A percentile compares a stretch with the other conserved stretches of the same genome.
Evolutionary conservation across 768 basidiomycete species (phyloP).

Genomic region (Pleurotus giganteus): DNA sequence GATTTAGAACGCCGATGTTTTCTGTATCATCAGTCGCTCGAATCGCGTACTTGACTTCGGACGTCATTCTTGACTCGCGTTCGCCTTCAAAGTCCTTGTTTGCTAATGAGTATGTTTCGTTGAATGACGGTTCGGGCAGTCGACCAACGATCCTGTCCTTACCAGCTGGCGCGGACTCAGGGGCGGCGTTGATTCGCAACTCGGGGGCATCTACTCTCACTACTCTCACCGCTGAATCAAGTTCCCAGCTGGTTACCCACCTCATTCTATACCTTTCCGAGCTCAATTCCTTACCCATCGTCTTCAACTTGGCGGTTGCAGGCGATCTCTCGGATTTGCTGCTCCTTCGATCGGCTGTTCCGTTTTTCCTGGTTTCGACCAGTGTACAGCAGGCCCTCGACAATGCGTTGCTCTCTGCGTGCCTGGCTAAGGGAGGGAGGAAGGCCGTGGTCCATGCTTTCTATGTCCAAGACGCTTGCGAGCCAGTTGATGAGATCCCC

Average conservation of each 20-base stretch:
- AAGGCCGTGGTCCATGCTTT: constrained; percentile 88
- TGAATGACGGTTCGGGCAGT: constrained; percentile 30
- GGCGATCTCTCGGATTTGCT: constrained; percentile 74
- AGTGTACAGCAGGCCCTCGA: constrained; percentile 83
- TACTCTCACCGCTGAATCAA: constrained; percentile 56
- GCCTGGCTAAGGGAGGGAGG: constrained; percentile 65
- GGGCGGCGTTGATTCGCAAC: constrained; percentile 52
- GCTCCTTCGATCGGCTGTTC: constrained; percentile 71
- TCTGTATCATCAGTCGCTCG: constrained; percentile 48
- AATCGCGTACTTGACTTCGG: constrained; percentile 70
- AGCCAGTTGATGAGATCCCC: constrained; percentile 46
- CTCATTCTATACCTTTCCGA: constrained; percentile 70
- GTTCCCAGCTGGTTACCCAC: constrained; percentile 50
- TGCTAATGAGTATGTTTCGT: constrained; percentile 33
- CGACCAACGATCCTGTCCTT: constrained; percentile 45
- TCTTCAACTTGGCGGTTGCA: constrained; percentile 64
- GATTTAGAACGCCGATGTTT: constrained; percentile 14
- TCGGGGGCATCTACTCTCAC: constrained; percentile 42
- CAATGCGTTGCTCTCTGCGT: constrained; percentile 83
- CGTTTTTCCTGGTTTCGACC: constrained; percentile 79
- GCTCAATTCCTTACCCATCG: constrained; percentile 62
- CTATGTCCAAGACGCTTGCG: constrained; percentile 41
- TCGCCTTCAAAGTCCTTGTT: constrained; percentile 38
- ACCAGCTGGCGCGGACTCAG: constrained; percentile 64
- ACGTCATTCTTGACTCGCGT: constrained; percentile 59